Evolutionary conservation across 2,329 filamentous ascomycete species (phyloP).

Genomic region (Fusarium sp.): DNA sequence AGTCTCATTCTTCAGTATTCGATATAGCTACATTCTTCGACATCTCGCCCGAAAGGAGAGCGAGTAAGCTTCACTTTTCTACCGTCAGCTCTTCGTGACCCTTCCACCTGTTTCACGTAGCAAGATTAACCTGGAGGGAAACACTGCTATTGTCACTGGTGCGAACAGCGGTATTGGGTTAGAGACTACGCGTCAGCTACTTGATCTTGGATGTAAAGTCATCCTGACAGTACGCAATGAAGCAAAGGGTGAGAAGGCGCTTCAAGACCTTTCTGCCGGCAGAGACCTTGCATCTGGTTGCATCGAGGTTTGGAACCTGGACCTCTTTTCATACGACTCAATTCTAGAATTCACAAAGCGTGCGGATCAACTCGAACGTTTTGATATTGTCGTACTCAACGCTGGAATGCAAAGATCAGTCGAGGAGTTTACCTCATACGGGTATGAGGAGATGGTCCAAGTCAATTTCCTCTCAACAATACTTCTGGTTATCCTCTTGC

Average conservation of each 20-base stretch:
- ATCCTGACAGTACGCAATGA: background rate
- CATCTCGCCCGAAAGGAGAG: background rate
- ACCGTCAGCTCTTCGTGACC: background rate
- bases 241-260: too few species aligned
- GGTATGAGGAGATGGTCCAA: background rate
- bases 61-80: background rate
- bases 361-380: too few species aligned
- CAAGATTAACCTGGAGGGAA: background rate
- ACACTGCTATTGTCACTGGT: conserved; percentile 2
- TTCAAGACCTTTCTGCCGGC: too few species aligned
- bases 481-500: background rate
- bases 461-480: background rate
- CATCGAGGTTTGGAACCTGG: too few species aligned
- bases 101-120: background rate
- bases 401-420: too few species aligned
- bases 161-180: conserved; percentile 1
- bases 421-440: too few species aligned
- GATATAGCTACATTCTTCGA: background rate
- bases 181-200: background rate
- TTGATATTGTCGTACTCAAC: too few species aligned
- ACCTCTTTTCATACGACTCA: too few species aligned
- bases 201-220: background rate
- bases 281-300: too few species aligned
- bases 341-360: too few species aligned
- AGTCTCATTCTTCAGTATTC: background rate